Percentiles rank a stretch among this genome's conserved stretches.
These are phyloP conservation scores for Fistulinella prunicolor DNA, from an alignment of 768 basidiomycete genomes.

Conservation along the genomic window DNA sequence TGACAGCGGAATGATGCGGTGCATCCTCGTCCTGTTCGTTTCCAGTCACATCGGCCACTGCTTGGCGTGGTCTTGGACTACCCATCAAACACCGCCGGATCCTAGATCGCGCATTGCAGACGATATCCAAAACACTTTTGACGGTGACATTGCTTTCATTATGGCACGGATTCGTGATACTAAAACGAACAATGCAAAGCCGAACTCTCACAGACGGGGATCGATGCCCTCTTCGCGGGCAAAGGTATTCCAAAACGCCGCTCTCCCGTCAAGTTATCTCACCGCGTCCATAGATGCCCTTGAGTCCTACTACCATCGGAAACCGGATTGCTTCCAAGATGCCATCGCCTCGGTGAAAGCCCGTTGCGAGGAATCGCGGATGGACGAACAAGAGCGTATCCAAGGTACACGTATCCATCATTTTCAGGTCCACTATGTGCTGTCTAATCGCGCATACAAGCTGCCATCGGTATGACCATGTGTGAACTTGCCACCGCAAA, in stretches of 20 bases:
- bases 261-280: conserved; percentile 3
- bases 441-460: conserved; percentile 39
- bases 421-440: neutral
- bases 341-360: conserved; percentile 46
- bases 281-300: conserved; percentile 36
- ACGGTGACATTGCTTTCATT: conserved; percentile 20
- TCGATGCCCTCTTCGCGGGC: conserved; percentile 15
- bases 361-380: conserved; percentile 55
- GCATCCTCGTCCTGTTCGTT: conserved; percentile 11
- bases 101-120: neutral
- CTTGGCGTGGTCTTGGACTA: conserved; percentile 31
- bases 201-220: conserved; percentile 19
- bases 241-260: conserved; percentile 13
- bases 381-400: conserved; percentile 60
- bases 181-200: conserved; percentile 15
- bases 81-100: conserved; percentile 23
- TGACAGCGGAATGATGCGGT: conserved; percentile 8
- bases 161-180: conserved; percentile 1
- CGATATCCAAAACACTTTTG: conserved; percentile 14
- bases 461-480: conserved; percentile 73
- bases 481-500: conserved; percentile 77
- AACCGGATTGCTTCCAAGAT: conserved; percentile 62
- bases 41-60: conserved; percentile 8
- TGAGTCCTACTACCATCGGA: conserved; percentile 40
- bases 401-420: conserved; percentile 39